Percentiles rank a stretch among this genome's conserved stretches.
Conservation (phyloP, 805 yeast genomes). For the Hermanozyma aechmeae region DNA sequence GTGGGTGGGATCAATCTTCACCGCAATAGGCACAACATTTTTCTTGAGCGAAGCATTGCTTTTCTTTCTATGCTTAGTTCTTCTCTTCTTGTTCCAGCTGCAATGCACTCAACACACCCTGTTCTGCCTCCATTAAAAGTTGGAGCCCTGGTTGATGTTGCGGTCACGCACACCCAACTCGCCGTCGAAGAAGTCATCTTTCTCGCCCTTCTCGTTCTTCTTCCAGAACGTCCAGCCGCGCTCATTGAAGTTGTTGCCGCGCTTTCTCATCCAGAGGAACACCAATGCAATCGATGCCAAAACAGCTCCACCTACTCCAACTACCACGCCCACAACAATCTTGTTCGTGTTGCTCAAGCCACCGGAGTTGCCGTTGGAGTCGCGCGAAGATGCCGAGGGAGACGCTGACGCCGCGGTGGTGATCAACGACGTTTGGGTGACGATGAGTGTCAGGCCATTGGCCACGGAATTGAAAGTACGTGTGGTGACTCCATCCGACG, state of each 20-base stretch:
- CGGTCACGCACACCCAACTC: slow-evolving; percentile 40
- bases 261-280: slow-evolving; percentile 25
- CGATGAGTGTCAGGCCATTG: slow-evolving; percentile 28
- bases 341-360: slow-evolving; percentile 34
- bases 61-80: too few species aligned
- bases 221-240: slow-evolving; percentile 42
- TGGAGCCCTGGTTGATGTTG: slow-evolving; percentile 38
- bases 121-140: slow-evolving; percentile 28
- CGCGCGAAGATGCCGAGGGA: slow-evolving; percentile 15
- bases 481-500: slow-evolving; percentile 1
- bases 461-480: slow-evolving; percentile 25
- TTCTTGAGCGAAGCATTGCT: too few species aligned
- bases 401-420: slow-evolving; percentile 11
- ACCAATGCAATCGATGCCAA: slow-evolving; percentile 25
- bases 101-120: too few species aligned
- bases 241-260: slow-evolving; percentile 19
- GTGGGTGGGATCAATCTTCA: too few species aligned
- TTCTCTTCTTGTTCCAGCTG: too few species aligned
- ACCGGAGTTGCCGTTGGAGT: slow-evolving; percentile 10
- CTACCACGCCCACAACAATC: slow-evolving; percentile 39
- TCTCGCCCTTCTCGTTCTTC: slow-evolving; percentile 32
- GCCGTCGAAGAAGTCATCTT: slow-evolving; percentile 33
- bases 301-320: slow-evolving; percentile 37
- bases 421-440: slow-evolving; percentile 29
- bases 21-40: too few species aligned